Evolutionary conservation across 2,329 filamentous ascomycete species (phyloP), one percentile per base, ranked within the genome.

Genomic region (Beauveria sp.): DNA sequence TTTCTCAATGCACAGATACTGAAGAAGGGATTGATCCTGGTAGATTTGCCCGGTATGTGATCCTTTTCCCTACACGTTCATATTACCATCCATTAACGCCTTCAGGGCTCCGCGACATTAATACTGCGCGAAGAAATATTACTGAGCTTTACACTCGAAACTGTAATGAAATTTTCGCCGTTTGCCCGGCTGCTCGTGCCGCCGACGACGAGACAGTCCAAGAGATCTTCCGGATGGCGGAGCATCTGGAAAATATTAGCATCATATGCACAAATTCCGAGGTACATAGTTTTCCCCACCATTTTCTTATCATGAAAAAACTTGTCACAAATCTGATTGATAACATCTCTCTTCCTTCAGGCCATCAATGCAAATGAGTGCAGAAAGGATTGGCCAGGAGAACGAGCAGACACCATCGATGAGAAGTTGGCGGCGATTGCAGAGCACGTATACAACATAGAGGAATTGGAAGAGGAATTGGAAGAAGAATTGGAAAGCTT

Each of bases 121-220:
- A 81, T 64, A 69, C 73, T 3, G 78, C 78, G 12, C 71, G 79
- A 3, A 67, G 71, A 40, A 69, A 66, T 24, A 74, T 80, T 18
- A 79, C 79, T 0, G 78, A 81, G 61, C 71, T 74, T 0, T 80
- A 80, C 58, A 51, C 81, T 0, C 65, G 75, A 1, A 45, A 74
- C 34, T 81, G 79, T 58, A 65, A 82, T 58, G 78, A 79, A 61
- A 78, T 81, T 3, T 77, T 81, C 56, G 77, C 72, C 1, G 71
- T 81, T 1, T 76, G 74, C 55, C 67, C 68, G 26, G 78, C 78
- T 18, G 73, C 72, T 0, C 71, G 79, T 10, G 78, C 77, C 0
- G 70, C 66, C 1, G 79, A 74, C 0, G 75, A 81, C 60, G 67
- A 69, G 20, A 75, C 77, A 0, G 74, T 81, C 1, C 64, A 64